These are phyloP conservation scores for Aspergillus sclerotiicarbonarius DNA, from an alignment of 495 filamentous ascomycete genomes.

Conservation along the genomic window DNA sequence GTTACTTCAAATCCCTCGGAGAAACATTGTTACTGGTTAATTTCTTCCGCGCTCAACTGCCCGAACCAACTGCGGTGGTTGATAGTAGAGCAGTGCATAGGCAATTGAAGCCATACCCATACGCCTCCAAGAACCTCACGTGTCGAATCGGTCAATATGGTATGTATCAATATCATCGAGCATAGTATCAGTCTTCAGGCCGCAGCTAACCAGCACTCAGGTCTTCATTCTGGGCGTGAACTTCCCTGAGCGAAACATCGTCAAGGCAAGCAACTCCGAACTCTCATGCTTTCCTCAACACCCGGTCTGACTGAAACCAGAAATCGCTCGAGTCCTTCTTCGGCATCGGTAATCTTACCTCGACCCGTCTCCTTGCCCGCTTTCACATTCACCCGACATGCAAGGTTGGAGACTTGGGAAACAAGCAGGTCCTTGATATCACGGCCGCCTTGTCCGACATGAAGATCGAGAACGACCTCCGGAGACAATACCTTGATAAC, in stretches of 20 bases:
- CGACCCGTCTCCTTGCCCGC: constrained; percentile 75
- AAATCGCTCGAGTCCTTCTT: constrained; percentile 87
- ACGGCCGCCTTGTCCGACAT: constrained; percentile 83
- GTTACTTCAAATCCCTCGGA: constrained; percentile 22
- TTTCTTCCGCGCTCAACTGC: constrained; percentile 27
- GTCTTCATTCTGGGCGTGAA: constrained; percentile 82
- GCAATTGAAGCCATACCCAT: constrained; percentile 3
- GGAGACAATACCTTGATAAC: constrained; percentile 73
- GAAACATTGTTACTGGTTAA: constrained; percentile 36
- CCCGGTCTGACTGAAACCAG: constrained; percentile 43
- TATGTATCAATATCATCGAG: constrained; percentile 8
- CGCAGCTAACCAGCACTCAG: constrained; percentile 33
- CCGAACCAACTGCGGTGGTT: constrained; percentile 1
- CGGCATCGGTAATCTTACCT: constrained; percentile 72
- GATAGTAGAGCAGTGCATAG: constrained; percentile 3
- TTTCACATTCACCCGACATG: constrained; percentile 81
- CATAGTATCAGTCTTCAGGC: not conserved
- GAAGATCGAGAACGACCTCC: constrained; percentile 90
- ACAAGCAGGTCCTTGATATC: constrained; percentile 72
- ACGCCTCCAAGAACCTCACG: not conserved
- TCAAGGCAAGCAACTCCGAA: constrained; percentile 60
- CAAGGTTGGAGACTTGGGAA: constrained; percentile 65
- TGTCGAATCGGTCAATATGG: constrained; percentile 30
- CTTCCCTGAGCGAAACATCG: constrained; percentile 77
- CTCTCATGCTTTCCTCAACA: constrained; percentile 10